Base-by-base conservation (phyloP, 2,329 filamentous ascomycete species). In the Exophiala calicioides region DNA sequence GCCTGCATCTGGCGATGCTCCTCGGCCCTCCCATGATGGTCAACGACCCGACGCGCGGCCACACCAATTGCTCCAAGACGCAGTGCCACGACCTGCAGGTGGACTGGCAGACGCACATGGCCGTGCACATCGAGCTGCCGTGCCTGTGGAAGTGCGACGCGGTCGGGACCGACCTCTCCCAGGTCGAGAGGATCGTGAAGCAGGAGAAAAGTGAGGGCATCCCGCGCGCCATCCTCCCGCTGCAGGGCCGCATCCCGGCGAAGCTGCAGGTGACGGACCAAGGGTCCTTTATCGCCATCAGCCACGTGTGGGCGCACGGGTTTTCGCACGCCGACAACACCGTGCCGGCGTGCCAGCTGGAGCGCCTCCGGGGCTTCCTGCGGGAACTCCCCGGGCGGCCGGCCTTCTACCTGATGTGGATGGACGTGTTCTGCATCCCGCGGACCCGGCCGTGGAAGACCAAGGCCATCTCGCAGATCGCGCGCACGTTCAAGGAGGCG, bases 1-100 rank as follows among this genome's bases (percentile, higher is more conserved):
- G 35, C n/a, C 35, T 38, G 9, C 35, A 38, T 26, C 20, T 38
- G 19, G 35, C 35, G 5, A 38, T 38, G 35, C 35, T 26, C 0
- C 35, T 38, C 20, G 24, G 35, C 21, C 19, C 35, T 9, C 21
- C 35, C 7, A 38, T 23, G 6, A 26, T 23, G 10, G n/a, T 6
- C 15, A 37, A 37, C 5, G 19, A 19, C 12, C 13, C 13, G 15
- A 21, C 21, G 34, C 21, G 34, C 8, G 8, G 27, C 20, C 35
- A 38, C 16, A 16, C 19, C 15, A 38, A 13, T 12, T 38, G 35
- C 16, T 18, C 20, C 7, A 20, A 23, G 13, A 38, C 35, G 6
- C 24, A 38, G 27, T 38, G 35, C 35, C 35, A 38, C n/a, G 35
- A 20, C 13, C 35, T 38, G 3, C 35, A 38, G 21, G 35, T 38